Evolutionary conservation across 331 rosid genomes (phyloP).

Genomic region (Rosa hybrid): DNA sequence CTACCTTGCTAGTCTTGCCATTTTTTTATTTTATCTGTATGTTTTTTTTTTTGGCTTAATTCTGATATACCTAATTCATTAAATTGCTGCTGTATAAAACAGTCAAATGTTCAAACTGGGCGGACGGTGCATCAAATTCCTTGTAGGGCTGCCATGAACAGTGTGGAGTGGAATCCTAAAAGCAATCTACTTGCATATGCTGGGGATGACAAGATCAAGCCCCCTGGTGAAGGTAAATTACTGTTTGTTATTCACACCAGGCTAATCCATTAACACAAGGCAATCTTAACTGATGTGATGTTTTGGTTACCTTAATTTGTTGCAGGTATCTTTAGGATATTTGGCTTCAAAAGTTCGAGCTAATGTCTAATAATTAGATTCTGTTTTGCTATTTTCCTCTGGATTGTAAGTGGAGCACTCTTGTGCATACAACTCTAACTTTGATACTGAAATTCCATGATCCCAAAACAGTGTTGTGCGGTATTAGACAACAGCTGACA

Average conservation of each 20-base stretch:
- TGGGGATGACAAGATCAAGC: conserved; percentile 96
- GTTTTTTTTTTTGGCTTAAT: background rate
- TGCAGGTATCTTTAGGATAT: conserved; percentile 80
- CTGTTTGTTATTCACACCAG: background rate
- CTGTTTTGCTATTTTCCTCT: background rate
- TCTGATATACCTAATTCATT: background rate
- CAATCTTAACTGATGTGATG: background rate
- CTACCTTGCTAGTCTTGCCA: background rate
- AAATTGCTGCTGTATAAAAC: conserved; percentile 28
- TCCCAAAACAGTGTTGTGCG: background rate
- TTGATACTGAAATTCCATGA: background rate
- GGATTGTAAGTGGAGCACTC: background rate
- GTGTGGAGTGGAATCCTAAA: conserved; percentile 98
- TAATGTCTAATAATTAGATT: background rate
- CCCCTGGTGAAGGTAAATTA: conserved; percentile 85
- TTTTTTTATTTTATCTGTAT: background rate
- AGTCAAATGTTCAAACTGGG: conserved; percentile 83
- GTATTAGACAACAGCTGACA: too few relatives aligned
- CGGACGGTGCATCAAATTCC: conserved; percentile 89
- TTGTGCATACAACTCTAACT: background rate
- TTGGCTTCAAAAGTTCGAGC: conserved; percentile 63
- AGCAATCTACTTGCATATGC: conserved; percentile 90
- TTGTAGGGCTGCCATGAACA: conserved; percentile 95
- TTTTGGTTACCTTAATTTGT: conserved; percentile 14
- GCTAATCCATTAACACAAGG: background rate